Conservation (phyloP, 305 asterid species). For the Petunia hybrid region DNA sequence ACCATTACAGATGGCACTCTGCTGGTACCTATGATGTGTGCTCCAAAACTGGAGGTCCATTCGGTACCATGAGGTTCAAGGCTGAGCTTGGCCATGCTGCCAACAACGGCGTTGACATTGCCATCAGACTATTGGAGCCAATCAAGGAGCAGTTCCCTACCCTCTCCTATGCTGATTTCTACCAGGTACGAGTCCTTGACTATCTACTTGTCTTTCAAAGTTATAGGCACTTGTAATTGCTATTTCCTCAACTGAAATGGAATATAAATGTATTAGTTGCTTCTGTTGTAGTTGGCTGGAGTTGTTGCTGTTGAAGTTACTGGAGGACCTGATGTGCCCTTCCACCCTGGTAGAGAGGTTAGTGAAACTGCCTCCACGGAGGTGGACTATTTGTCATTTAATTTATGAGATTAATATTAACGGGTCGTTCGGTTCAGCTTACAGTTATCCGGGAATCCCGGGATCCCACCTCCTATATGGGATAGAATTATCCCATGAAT, state of each 20-base stretch:
- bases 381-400: background rate
- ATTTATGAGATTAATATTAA: background rate
- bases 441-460: too few relatives aligned
- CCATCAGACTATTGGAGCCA: constrained; percentile 78
- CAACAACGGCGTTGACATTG: constrained; percentile 83
- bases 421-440: too few relatives aligned
- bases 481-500: too few relatives aligned
- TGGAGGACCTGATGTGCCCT: constrained; percentile 96
- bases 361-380: constrained; percentile 30
- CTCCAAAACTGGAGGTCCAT: constrained; percentile 89
- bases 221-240: background rate
- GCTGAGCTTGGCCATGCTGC: constrained; percentile 76
- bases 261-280: background rate
- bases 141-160: constrained; percentile 78
- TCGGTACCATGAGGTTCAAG: constrained; percentile 83
- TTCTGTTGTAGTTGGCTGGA: constrained; percentile 74
- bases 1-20: constrained; percentile 68
- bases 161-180: constrained; percentile 80
- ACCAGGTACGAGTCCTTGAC: constrained; percentile 55
- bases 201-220: background rate
- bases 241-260: background rate
- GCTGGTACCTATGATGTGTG: constrained; percentile 86
- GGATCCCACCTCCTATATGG: too few relatives aligned
- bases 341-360: constrained; percentile 96
- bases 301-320: constrained; percentile 94